Evolutionary conservation across 176 grass and related monocot species (phyloP), one percentile per base, ranked within the genome.

Genomic region (Oryza punctata): DNA sequence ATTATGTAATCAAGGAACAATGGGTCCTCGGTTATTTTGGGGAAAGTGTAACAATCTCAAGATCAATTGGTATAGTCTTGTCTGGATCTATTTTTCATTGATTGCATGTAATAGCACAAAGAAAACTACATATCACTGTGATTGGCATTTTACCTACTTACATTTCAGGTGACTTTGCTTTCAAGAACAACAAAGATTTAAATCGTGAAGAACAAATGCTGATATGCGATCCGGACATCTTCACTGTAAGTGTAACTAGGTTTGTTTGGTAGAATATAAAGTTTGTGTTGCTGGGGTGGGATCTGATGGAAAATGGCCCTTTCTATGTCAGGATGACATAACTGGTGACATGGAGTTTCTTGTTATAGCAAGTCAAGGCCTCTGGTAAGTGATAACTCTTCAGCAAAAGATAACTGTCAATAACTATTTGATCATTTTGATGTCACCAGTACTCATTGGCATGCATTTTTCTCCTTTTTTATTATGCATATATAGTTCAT

Each of bases 311-410:
- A 23, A 79, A 67, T 40, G 23, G 13, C 43, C 10, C 54, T 32
- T 27, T 75, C 14, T 75, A 44, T 59, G 63, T 32, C 78, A 86
- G 88, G 50, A 69, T 37, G 21, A 69, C 24, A 81, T 90, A 63
- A 73, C 57, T 19, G 18, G 74, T 27, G 79, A 90, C 26, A 35
- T 21, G 15, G 74, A 90, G 6, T 86, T 90, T 49, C 67, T 90
- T 23, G 21, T 86, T 57, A 71, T 90, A 40, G 88, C 74, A 79
- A 78, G 73, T 63, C 63, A 69, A 3, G 79, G 88, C 10, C 52
- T 90, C 38, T 86, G 84, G 84, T 90, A 86, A 78, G 65, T 59
- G 63, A 30, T 65, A 7, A 35, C 33, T 35, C 33, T 35, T 35
- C 33, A 35, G 33, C 33, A 35, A 35, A 35, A 35, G 6, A 35